Evolutionary conservation across 495 filamentous ascomycete species (phyloP), one percentile per base, ranked within the genome.

Genomic region (Lindgomyces ingoldianus): DNA sequence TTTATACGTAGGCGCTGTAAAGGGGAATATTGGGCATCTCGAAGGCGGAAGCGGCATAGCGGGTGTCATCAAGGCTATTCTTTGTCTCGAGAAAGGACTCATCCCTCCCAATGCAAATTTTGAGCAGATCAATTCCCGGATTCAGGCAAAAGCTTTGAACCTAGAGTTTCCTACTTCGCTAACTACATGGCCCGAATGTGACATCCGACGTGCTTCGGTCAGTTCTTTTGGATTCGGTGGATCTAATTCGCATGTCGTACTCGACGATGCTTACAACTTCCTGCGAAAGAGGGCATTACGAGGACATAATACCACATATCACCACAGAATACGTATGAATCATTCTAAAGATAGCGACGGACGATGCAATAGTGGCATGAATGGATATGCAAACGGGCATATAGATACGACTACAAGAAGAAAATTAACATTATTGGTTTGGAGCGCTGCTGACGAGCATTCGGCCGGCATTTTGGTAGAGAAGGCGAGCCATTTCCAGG

Each of bases 221-320:
- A 76, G 73, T 27, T 74, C 72, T 0, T 79, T 79, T 57, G 77
- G 77, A 0, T 78, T 74, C 47, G 79, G 79, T 10, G 69, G 72
- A 29, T 41, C 67, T 4, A 72, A 74, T 53, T 62, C 59, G 0
- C 72, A 74, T 53, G 64, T 68, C 0, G 75, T 81, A 44, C 3
- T 81, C 0, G 80, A 81, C 45, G 72, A 77, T 48, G 60, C 60
- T 2, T 47, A 9, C 48, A 27, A 49, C 26, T 56, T 10, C 25
- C 51, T 62, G 4, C 6, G 19, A 21, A 2, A 16, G n/a, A 29
- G 50, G 4, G 4, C 25, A 18, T 21, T 62, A 11, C 14, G 30
- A 6, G 52, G 30, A 14, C 36, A 56, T 50, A 47, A 60, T 30
- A 8, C 24, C 14, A 56, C 52, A 6, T 39, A 39, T 39, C 33